A percentile compares a stretch with the other conserved stretches of the same genome.
Evolutionary conservation across 148 eudicot species (phyloP).

Genomic region (Cornus kousa): DNA sequence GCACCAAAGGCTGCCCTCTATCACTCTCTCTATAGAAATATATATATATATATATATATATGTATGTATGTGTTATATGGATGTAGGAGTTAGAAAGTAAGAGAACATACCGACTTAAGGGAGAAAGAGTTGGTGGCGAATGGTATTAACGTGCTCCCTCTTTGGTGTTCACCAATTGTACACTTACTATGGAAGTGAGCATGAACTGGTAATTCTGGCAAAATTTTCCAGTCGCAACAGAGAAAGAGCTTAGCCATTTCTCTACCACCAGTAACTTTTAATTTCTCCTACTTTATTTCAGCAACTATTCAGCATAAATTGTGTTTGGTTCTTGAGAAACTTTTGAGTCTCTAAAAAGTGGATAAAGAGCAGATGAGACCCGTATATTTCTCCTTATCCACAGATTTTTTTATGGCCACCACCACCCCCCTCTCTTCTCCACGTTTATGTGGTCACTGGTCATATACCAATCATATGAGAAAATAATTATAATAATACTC

Average conservation of each 20-base stretch:
- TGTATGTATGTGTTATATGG: no score
- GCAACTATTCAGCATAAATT: background rate
- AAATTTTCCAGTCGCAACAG: background rate
- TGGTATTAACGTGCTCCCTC: constrained; percentile 12
- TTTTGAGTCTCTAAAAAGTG: background rate
- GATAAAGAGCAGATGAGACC: background rate
- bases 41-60: no score
- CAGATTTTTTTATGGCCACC: background rate
- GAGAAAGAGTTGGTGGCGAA: constrained; percentile 53
- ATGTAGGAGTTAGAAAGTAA: background rate
- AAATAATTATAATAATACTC: no score
- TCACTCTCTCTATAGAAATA: no score
- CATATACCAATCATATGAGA: no score
- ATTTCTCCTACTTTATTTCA: background rate
- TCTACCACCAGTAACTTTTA: background rate
- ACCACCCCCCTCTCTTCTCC: background rate
- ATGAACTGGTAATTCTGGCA: background rate
- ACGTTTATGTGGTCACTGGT: no score
- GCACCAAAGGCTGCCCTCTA: no score
- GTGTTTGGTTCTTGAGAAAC: background rate
- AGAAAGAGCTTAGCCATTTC: background rate
- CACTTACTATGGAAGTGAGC: background rate
- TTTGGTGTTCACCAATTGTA: background rate
- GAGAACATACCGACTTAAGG: constrained; percentile 45
- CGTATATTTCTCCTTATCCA: background rate